A percentile compares a stretch with the other conserved stretches of the same genome.
phyloP scores from a whole-genome alignment of 2,329 filamentous ascomycete genomes.

The Beauveria australis region DNA sequence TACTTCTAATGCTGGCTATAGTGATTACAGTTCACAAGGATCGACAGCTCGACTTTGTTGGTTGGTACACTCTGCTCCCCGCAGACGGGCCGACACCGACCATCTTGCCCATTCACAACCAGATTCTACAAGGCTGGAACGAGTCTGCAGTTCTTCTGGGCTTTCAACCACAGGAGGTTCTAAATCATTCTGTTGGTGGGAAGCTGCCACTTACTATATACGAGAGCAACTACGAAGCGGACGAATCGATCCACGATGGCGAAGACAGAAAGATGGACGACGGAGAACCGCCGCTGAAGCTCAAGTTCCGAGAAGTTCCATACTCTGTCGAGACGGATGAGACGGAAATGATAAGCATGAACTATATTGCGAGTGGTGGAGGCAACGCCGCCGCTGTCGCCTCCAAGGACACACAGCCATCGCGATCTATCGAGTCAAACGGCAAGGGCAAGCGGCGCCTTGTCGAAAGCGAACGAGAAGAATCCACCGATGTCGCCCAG shows the following conservation, averaged over 20 bases:
- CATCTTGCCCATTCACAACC: conserved; percentile 68
- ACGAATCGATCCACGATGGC: conserved; percentile 45
- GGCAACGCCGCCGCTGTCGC: conserved; percentile 64
- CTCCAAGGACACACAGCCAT: conserved; percentile 33
- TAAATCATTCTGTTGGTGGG: conserved; percentile 54
- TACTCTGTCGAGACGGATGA: conserved; percentile 91
- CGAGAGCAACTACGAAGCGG: conserved; percentile 73
- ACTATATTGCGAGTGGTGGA: conserved; percentile 80
- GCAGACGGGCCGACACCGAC: conserved; percentile 59
- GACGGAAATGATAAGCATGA: conserved; percentile 95
- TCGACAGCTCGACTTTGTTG: conserved; percentile 76
- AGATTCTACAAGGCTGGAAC: conserved; percentile 67
- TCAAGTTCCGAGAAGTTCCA: conserved; percentile 74
- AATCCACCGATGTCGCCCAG: conserved; percentile 18
- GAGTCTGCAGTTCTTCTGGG: conserved; percentile 82
- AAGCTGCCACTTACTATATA: conserved; percentile 87
- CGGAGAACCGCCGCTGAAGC: conserved; percentile 43
- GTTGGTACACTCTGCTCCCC: conserved; percentile 80
- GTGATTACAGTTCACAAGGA: conserved; percentile 84
- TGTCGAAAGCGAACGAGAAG: conserved; percentile 24
- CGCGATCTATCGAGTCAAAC: conserved; percentile 37
- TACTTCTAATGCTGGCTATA: conserved; percentile 27
- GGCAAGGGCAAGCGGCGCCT: conserved; percentile 44
- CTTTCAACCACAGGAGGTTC: conserved; percentile 63
- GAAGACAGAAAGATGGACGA: conserved; percentile 70